Evolutionary conservation across 768 basidiomycete species (phyloP), one percentile per base, ranked within the genome.

Genomic region (Trametes cubensis): DNA sequence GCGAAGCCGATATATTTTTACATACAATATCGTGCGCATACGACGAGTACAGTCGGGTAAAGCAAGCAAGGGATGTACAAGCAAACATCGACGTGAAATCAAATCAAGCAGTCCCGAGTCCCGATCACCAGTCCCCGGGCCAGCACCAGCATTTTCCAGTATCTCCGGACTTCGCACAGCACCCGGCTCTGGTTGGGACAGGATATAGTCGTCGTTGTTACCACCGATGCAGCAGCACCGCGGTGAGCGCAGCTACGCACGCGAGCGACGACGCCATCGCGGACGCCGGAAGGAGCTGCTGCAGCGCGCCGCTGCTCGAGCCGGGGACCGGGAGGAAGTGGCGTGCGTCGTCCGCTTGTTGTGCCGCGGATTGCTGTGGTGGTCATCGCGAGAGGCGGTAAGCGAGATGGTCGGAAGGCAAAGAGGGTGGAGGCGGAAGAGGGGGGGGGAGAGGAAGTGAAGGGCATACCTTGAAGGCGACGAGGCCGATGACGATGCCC

Each of bases 401-500:
- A 34, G 34, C 34, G 34, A 34, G 34, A 11, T 2, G 2, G 34
- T 34, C 10, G 10, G 34, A 34, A 5, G 34, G 34, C 11, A 3
- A 21, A 25, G 4, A 25, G 3, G 13, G 10, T 10, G 48, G 13
- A 14, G 14, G 48, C 2, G 48, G 7, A 23, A 30, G 23, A 46
- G 57, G 25, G 45, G 28, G 1, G 49, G 48, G 15, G 58, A 25
- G 61, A 55, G 3, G 44, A 20, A 28, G 39, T 20, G 40, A 20
- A 8, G 60, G 14, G 66, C 73, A 3, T 66, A 90, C 91, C 81
- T 94, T 95, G 81, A 94, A 95, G 1, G 83, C 85, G 25, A 83
- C 86, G 3, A 94, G 71, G 20, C 94, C 92, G 23, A 94, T 86
- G 21, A 95, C 76, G 54, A 95, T 73, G 0, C 90, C 92, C 2